A percentile compares a stretch with the other conserved stretches of the same genome.
phyloP scores from a whole-genome alignment of 192 early-diverging fungal genomes.

The Oehlia diaphana region DNA sequence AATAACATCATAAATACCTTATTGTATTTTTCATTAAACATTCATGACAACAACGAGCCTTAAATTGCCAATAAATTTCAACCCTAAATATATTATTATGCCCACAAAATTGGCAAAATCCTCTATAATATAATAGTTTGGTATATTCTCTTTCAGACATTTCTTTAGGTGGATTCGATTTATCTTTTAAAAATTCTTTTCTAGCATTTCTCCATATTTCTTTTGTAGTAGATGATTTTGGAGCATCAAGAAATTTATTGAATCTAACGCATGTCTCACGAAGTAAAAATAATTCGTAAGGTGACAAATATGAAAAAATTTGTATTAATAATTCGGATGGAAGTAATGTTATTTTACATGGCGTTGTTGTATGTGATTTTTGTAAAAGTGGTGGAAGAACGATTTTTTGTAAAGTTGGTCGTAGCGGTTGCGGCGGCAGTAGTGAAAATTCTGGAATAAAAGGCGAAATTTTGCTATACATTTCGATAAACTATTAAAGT shows the following conservation, averaged over 20 bases:
- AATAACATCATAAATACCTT: not conserved
- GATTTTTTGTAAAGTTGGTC: not conserved
- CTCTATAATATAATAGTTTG: not conserved
- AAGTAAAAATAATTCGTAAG: not conserved
- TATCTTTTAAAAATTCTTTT: not conserved
- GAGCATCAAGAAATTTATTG: not conserved
- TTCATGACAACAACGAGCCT: not conserved
- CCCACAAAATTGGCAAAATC: not conserved
- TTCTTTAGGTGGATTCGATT: not conserved
- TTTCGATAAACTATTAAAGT: too few species aligned
- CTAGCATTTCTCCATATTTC: not conserved
- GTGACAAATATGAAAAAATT: not conserved
- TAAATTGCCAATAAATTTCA: not conserved
- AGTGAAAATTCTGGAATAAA: too few species aligned
- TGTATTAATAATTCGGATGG: not conserved
- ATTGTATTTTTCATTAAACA: not conserved
- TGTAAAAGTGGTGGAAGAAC: not conserved
- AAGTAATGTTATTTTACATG: not conserved
- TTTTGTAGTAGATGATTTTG: not conserved
- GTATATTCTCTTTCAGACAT: not conserved
- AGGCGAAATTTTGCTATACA: too few species aligned
- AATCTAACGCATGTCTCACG: not conserved
- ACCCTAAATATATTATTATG: not conserved
- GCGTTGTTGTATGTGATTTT: not conserved
- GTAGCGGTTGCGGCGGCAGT: too few species aligned